Conservation (phyloP, 768 basidiomycete species). For the Tricholoma bakamatsutake region DNA sequence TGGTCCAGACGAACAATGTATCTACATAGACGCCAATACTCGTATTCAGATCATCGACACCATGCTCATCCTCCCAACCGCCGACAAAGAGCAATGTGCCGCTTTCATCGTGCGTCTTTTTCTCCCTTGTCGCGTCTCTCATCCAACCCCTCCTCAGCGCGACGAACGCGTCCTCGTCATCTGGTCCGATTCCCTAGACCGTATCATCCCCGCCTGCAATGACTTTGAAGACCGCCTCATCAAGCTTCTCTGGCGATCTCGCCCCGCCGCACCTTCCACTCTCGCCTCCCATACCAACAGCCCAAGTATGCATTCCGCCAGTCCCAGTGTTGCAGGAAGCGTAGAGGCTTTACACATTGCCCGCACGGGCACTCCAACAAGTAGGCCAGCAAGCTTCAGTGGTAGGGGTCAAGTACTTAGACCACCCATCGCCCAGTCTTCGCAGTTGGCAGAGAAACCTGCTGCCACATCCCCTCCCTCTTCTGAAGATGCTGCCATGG, state of each 20-base stretch:
- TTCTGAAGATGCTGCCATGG: slow-evolving; percentile 1
- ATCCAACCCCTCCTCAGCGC: slow-evolving; percentile 34
- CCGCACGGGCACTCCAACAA: background rate
- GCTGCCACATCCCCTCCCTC: background rate
- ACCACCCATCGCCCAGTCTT: background rate
- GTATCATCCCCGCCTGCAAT: slow-evolving; percentile 65
- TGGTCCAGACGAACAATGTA: slow-evolving; percentile 46
- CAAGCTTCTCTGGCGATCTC: slow-evolving; percentile 68
- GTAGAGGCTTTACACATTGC: slow-evolving; percentile 18
- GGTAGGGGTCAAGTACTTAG: background rate
- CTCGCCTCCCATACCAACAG: slow-evolving; percentile 13
- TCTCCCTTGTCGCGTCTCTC: too few species aligned
- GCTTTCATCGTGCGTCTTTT: slow-evolving; percentile 68
- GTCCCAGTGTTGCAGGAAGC: slow-evolving; percentile 14
- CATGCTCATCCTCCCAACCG: slow-evolving; percentile 68
- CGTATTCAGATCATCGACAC: slow-evolving; percentile 83
- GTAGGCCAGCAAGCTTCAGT: background rate
- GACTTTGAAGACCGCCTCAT: slow-evolving; percentile 78
- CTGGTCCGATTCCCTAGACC: slow-evolving; percentile 78
- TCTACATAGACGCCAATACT: slow-evolving; percentile 76
- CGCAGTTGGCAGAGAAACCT: background rate
- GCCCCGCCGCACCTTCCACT: slow-evolving; percentile 27
- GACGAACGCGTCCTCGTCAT: slow-evolving; percentile 82
- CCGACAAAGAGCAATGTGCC: slow-evolving; percentile 83
- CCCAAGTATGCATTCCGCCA: slow-evolving; percentile 23